These are phyloP conservation scores for Phytophthora rubi DNA, from an alignment of 352 stramenopile species.

Conservation along the genomic window DNA sequence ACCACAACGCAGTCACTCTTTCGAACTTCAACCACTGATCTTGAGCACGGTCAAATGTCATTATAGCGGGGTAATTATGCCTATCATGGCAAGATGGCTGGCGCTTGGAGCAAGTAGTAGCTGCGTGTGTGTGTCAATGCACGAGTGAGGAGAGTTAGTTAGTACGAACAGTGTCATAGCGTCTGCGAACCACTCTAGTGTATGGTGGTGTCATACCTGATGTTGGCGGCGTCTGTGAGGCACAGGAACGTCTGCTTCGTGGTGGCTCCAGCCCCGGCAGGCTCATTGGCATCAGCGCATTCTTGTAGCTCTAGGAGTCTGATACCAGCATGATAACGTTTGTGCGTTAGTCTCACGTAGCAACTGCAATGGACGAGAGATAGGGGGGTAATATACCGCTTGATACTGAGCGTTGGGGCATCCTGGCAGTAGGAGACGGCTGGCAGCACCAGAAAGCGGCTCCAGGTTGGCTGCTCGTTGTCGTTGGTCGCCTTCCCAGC, in stretches of 20 bases:
- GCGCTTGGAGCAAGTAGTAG: conserved; percentile 52
- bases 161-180: background rate
- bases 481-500: background rate
- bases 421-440: conserved; percentile 17
- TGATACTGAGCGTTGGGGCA: conserved; percentile 41
- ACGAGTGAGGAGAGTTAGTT: conserved; percentile 3
- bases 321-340: background rate
- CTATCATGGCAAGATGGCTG: conserved; percentile 29
- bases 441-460: conserved; percentile 49
- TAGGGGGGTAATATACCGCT: conserved; percentile 32
- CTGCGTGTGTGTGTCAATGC: conserved; percentile 21
- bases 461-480: conserved; percentile 23
- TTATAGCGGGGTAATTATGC: conserved; percentile 10
- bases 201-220: conserved; percentile 44
- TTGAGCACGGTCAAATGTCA: conserved; percentile 15
- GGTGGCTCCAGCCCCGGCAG: background rate
- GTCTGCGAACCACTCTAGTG: background rate
- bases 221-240: conserved; percentile 52
- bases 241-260: conserved; percentile 49
- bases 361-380: background rate
- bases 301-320: conserved; percentile 51
- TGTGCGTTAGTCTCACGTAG: background rate
- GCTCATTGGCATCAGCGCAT: conserved; percentile 33
- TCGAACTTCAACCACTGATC: conserved; percentile 34
- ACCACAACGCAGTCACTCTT: conserved; percentile 26